phyloP scores from a whole-genome alignment of 768 basidiomycete genomes.

The Russula foetens region DNA sequence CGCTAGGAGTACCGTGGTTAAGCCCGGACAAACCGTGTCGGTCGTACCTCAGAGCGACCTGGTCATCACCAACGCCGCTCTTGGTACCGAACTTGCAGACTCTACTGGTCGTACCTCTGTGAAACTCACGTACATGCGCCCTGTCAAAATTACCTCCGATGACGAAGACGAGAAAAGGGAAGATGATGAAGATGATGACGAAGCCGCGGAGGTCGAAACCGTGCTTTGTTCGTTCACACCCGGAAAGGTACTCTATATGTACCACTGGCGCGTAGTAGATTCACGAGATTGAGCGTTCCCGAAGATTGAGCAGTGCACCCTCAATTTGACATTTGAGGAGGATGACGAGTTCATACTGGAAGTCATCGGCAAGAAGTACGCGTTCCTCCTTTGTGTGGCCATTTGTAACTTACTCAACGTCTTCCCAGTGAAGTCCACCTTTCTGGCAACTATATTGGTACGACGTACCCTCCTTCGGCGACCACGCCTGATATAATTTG shows the following conservation, averaged over 20 bases:
- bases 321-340: slow-evolving; percentile 63
- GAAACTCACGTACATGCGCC: slow-evolving; percentile 51
- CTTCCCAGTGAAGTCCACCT: slow-evolving; percentile 56
- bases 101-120: slow-evolving; percentile 51
- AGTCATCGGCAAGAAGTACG: slow-evolving; percentile 76
- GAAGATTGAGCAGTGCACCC: slow-evolving; percentile 69
- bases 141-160: slow-evolving; percentile 35
- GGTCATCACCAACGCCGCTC: slow-evolving; percentile 73
- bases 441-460: slow-evolving; percentile 81
- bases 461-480: slow-evolving; percentile 17
- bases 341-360: slow-evolving; percentile 61
- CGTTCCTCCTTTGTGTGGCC: not conserved
- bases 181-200: slow-evolving; percentile 34
- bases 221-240: slow-evolving; percentile 75
- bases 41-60: slow-evolving; percentile 60
- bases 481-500: not conserved
- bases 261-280: not conserved
- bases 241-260: slow-evolving; percentile 52
- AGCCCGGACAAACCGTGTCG: slow-evolving; percentile 48
- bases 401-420: not conserved
- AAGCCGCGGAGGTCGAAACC: slow-evolving; percentile 34
- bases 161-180: slow-evolving; percentile 38
- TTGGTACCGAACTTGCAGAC: slow-evolving; percentile 66
- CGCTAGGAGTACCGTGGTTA: slow-evolving; percentile 52
- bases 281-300: not conserved